Conservation (phyloP, 148 eudicot genomes). For the Rhododendron kiyosumense region DNA sequence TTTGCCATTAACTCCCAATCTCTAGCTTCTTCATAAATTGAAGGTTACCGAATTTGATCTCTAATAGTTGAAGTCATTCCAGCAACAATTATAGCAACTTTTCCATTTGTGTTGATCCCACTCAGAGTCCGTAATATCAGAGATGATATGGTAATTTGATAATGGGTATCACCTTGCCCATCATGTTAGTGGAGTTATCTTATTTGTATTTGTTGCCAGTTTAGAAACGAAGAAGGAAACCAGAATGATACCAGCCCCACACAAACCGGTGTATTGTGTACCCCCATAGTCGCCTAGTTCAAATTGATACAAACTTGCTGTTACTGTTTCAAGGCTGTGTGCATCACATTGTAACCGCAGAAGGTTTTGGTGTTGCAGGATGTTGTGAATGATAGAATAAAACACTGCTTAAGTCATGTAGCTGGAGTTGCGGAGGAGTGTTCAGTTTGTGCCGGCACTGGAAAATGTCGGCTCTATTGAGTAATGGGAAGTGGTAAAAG, state of each 20-base stretch:
- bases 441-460: slow-evolving; percentile 75
- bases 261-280: too few species aligned
- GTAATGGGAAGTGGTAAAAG: not conserved
- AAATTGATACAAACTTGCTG: not conserved
- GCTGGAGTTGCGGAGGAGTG: slow-evolving; percentile 79
- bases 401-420: slow-evolving; percentile 74
- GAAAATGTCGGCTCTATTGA: slow-evolving; percentile 59
- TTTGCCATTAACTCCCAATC: not conserved
- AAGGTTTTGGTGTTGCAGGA: slow-evolving; percentile 42
- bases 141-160: not conserved
- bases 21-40: not conserved
- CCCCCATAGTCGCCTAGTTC: not conserved
- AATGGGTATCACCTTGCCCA: not conserved
- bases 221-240: too few species aligned
- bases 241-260: too few species aligned
- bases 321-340: not conserved
- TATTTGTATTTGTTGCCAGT: not conserved
- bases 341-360: not conserved
- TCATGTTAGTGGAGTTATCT: not conserved
- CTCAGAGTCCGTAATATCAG: not conserved
- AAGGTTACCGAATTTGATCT: not conserved
- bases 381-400: slow-evolving; percentile 79
- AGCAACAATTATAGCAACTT: not conserved
- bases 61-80: not conserved
- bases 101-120: not conserved